phyloP scores from a whole-genome alignment of 139 green algal genomes.

The Chlamydomonas eustigma region DNA sequence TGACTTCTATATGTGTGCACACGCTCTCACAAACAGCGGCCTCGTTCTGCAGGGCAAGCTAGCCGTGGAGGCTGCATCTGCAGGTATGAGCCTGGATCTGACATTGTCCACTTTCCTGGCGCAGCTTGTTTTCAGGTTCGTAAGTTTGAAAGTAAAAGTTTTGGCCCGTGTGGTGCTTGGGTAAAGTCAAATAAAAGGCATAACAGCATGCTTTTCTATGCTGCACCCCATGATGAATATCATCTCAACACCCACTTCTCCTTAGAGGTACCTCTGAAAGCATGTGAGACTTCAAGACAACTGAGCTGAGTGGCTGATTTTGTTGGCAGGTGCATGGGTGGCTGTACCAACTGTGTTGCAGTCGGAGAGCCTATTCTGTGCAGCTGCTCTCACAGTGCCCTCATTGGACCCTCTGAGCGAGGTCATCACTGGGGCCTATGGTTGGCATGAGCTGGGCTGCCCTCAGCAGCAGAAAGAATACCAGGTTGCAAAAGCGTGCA shows the following conservation, averaged over 20 bases:
- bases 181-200: too few relatives aligned
- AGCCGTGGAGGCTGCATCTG: background rate
- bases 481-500: background rate
- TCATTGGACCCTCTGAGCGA: background rate
- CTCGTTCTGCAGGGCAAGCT: background rate
- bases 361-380: background rate
- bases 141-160: too few relatives aligned
- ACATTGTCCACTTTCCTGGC: too few relatives aligned
- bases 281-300: too few relatives aligned
- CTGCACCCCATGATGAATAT: too few relatives aligned
- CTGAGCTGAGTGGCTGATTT: too few relatives aligned
- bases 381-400: constrained; percentile 5
- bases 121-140: too few relatives aligned
- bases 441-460: constrained; percentile 10
- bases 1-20: background rate
- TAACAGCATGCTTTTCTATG: too few relatives aligned
- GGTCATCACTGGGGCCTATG: background rate
- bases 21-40: background rate
- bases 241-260: too few relatives aligned
- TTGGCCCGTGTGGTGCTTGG: too few relatives aligned
- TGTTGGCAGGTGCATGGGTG: background rate
- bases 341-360: background rate
- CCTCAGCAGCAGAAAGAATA: background rate
- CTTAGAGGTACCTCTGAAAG: too few relatives aligned
- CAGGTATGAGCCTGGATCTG: too few relatives aligned